Base-by-base conservation (phyloP, 1,284 basidiomycete species). In the Tremellales sp. region DNA sequence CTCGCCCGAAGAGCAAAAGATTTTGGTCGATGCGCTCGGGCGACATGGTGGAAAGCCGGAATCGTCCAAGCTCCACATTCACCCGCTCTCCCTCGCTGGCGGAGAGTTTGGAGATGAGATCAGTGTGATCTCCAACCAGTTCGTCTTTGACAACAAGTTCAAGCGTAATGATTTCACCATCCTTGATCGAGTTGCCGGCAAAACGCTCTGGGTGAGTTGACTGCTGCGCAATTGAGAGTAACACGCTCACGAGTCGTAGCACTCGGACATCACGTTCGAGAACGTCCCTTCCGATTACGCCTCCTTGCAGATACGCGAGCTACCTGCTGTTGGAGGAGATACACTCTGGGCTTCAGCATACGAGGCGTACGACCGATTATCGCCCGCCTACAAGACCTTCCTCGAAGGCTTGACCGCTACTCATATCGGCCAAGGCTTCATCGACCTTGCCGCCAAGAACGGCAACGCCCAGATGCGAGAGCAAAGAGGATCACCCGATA, bases 201-300 rank as follows among this genome's bases (percentile, higher is more conserved):
- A 49, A 22, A 33, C 45, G 4, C 52, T 62, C 23, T 63, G 63
- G 59, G 63, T 61, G 31, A 40, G 61, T 56, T 19, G 7, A 22
- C 23, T 4, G 21, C 15, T 44, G 12, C 17, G 17, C 12, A 15
- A 22, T 44, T 17, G 10, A 6, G 42, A 24, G 17, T 2, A 40
- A 8, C 4, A 21, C 29, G 19, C 19, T 40, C 15, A 45, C 45
- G 29, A 27, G 24, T n/a, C n/a, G n/a, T 35, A 58, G 60, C 67
- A 69, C 51, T 58, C 81, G 0, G 84, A 87, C 67, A 84, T 86
- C 60, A 82, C 83, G 0, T 87, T 86, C 58, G 85, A 87, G 65
- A 36, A 36, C 29, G 29, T 48, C 13, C 57, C 57, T 4, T 52
- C 49, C 41, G 57, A 59, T 44, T 56, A 59, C 33, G 60, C 62